Conservation (phyloP, 2,329 filamentous ascomycete genomes). For the Macrophomina phaseolina region DNA sequence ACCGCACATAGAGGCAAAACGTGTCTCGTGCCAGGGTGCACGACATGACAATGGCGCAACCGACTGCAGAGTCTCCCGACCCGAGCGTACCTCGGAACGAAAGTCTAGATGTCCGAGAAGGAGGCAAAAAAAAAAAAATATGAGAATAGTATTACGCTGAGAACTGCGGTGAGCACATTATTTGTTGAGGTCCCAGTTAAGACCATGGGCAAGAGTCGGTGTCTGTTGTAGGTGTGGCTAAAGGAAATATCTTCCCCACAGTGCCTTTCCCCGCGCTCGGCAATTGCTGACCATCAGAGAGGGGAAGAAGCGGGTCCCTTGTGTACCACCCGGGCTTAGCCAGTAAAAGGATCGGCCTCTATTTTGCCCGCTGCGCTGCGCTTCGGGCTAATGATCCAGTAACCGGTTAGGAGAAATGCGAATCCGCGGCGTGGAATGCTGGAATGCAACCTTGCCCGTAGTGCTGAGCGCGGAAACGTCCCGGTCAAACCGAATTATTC, state of each 20-base stretch:
- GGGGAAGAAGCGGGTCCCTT: slow-evolving; percentile 18
- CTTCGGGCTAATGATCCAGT: slow-evolving; percentile 4
- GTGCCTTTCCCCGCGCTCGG: slow-evolving; percentile 12
- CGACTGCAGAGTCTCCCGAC: neutral
- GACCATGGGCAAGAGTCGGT: neutral
- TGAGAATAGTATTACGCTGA: neutral
- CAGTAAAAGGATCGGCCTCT: neutral
- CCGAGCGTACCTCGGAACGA: neutral
- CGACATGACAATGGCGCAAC: slow-evolving; percentile 7
- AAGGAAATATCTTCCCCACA: slow-evolving; percentile 1
- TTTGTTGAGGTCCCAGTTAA: slow-evolving; percentile 3
- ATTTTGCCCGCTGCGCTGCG: neutral
- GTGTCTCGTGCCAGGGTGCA: slow-evolving; percentile 12
- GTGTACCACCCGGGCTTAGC: slow-evolving; percentile 10
- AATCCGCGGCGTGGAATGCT: neutral
- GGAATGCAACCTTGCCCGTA: slow-evolving; percentile 1
- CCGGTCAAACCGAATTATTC: neutral
- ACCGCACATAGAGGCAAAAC: neutral
- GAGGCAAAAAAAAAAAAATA: neutral
- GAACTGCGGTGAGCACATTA: neutral
- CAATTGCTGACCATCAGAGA: slow-evolving; percentile 9
- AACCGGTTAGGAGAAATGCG: neutral
- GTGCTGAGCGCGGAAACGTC: neutral
- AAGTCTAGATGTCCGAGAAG: neutral
- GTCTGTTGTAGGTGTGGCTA: neutral